Conservation (phyloP, 2,329 filamentous ascomycete species). For the Colletotrichum sublineola region DNA sequence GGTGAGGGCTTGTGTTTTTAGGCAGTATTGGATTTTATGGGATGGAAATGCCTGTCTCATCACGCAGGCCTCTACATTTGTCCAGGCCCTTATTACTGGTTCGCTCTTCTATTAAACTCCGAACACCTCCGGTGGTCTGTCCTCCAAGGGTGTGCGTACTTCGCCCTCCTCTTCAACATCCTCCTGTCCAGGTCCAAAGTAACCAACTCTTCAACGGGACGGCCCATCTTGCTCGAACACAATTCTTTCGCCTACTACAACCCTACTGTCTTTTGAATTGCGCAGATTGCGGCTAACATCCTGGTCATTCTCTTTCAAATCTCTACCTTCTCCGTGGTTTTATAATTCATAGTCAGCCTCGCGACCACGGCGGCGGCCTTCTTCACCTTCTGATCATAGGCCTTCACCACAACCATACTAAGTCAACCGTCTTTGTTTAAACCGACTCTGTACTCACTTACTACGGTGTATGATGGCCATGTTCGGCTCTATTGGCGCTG, state of each 20-base stretch:
- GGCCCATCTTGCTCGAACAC: slow-evolving; percentile 71
- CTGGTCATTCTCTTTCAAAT: slow-evolving; percentile 71
- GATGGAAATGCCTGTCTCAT: slow-evolving; percentile 75
- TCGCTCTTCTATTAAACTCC: slow-evolving; percentile 78
- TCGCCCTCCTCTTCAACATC: slow-evolving; percentile 73
- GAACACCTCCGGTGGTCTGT: slow-evolving; percentile 69
- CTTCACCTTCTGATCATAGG: slow-evolving; percentile 72
- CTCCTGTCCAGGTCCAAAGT: slow-evolving; percentile 77
- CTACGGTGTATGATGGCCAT: slow-evolving; percentile 67
- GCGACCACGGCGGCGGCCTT: slow-evolving; percentile 65
- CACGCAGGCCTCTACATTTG: slow-evolving; percentile 69
- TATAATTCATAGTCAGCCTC: slow-evolving; percentile 76
- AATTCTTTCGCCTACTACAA: slow-evolving; percentile 70
- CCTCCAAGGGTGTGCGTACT: slow-evolving; percentile 74
- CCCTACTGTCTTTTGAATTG: slow-evolving; percentile 70
- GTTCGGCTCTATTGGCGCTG: slow-evolving; percentile 69
- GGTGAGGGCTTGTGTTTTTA: slow-evolving; percentile 66
- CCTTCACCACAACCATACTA: slow-evolving; percentile 66
- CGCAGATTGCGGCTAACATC: slow-evolving; percentile 67
- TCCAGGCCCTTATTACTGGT: slow-evolving; percentile 73
- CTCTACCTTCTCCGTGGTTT: slow-evolving; percentile 66
- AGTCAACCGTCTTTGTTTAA: slow-evolving; percentile 41
- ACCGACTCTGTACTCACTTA: slow-evolving; percentile 9
- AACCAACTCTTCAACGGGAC: slow-evolving; percentile 70
- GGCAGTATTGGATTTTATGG: slow-evolving; percentile 76